Conservation (phyloP, 164 flowering plant species). For the Malania oleifera region DNA sequence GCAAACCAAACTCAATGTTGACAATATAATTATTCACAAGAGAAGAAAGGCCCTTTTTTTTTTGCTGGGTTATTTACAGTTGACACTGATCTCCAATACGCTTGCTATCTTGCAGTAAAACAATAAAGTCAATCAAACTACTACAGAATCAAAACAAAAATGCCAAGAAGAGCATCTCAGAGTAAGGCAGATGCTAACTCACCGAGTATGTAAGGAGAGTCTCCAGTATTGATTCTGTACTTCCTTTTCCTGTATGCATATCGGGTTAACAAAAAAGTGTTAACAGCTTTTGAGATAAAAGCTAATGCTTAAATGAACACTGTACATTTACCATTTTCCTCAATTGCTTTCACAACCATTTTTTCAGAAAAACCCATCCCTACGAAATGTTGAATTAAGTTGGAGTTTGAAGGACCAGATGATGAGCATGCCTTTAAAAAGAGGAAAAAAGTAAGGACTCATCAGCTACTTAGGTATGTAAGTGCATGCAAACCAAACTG, state of each 20-base stretch:
- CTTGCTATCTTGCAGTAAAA: no score
- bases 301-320: neutral
- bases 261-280: neutral
- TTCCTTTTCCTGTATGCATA: constrained; percentile 45
- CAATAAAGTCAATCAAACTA: neutral
- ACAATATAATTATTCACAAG: no score
- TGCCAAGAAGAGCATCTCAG: neutral
- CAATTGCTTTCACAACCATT: constrained; percentile 52
- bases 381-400: constrained; percentile 47
- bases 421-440: constrained; percentile 49
- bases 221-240: constrained; percentile 43
- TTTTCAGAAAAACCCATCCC: constrained; percentile 67
- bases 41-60: no score
- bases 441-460: neutral
- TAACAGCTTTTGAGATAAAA: neutral
- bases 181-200: constrained; percentile 21
- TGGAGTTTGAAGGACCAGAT: constrained; percentile 39
- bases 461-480: neutral
- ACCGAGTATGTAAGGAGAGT: constrained; percentile 54
- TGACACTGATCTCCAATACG: no score
- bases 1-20: no score
- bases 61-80: no score
- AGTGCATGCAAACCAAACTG: neutral
- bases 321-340: constrained; percentile 53
- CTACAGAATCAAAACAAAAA: neutral